Conservation (phyloP, 1,284 basidiomycete species). For the Clitocybe nebularis region DNA sequence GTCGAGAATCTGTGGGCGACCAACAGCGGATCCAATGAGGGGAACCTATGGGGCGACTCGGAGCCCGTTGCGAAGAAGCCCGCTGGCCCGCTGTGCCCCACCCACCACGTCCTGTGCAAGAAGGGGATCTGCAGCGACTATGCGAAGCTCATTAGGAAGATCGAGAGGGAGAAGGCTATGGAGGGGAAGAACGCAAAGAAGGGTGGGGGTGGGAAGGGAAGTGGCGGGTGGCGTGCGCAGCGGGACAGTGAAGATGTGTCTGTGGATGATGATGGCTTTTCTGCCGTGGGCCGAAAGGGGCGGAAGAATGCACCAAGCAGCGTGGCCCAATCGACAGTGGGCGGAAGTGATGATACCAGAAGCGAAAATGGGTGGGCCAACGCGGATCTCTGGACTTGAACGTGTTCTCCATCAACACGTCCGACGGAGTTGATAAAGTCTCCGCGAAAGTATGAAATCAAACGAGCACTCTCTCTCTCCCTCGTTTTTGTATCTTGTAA, state of each 20-base stretch:
- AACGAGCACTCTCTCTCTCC: too few relatives aligned
- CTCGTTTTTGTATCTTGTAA: too few relatives aligned
- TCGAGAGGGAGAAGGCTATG: conserved; percentile 20
- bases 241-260: too few relatives aligned
- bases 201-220: conserved; percentile 1
- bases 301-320: too few relatives aligned
- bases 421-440: too few relatives aligned
- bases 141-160: conserved; percentile 27
- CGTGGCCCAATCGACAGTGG: too few relatives aligned
- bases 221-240: not conserved
- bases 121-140: conserved; percentile 42
- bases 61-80: conserved; percentile 14
- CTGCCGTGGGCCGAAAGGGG: too few relatives aligned
- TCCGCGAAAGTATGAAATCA: too few relatives aligned
- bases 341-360: not conserved
- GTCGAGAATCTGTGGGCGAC: conserved; percentile 1
- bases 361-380: not conserved
- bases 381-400: not conserved
- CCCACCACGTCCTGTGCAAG: conserved; percentile 38
- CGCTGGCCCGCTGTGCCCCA: conserved; percentile 25
- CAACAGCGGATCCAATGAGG: conserved; percentile 9
- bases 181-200: conserved; percentile 8
- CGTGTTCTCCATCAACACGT: too few relatives aligned
- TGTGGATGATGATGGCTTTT: too few relatives aligned
- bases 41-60: conserved; percentile 18